Evolutionary conservation across 2,329 filamentous ascomycete species (phyloP).

Genomic region (Colletotrichum sp.): DNA sequence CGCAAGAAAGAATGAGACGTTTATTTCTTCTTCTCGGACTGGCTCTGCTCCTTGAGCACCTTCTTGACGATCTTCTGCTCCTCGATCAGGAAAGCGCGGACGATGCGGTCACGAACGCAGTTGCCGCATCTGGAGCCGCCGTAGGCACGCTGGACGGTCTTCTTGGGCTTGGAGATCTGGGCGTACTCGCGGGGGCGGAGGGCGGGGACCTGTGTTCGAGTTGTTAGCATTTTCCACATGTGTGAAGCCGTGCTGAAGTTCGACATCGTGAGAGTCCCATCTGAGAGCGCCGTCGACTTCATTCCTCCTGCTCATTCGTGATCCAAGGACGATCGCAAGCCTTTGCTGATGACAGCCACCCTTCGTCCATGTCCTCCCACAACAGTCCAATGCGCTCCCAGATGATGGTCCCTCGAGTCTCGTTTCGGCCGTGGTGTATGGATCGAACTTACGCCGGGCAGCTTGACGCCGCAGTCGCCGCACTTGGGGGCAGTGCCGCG

Average conservation of each 20-base stretch:
- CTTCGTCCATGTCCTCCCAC: neutral
- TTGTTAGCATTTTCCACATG: neutral
- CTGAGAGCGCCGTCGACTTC: neutral
- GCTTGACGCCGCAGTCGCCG: constrained; percentile 98
- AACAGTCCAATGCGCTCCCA: neutral
- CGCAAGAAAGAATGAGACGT: constrained; percentile 29
- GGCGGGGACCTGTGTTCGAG: constrained; percentile 75
- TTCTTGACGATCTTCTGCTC: constrained; percentile 99
- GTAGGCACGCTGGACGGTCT: constrained; percentile 98
- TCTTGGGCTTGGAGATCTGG: constrained; percentile 96
- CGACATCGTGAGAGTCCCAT: neutral
- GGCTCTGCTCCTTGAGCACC: constrained; percentile 98
- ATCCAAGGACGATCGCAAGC: neutral
- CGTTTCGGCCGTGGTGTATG: neutral
- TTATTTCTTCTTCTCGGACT: constrained; percentile 73
- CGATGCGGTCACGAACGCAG: constrained; percentile 98
- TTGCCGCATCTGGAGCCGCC: constrained; percentile 98
- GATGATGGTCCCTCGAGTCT: neutral
- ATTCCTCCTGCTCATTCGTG: neutral
- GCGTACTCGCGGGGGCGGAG: constrained; percentile 98
- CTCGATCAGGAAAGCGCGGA: constrained; percentile 98
- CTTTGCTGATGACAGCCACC: too few species aligned
- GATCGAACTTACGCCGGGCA: constrained; percentile 85
- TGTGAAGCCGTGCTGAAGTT: neutral
- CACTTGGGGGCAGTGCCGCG: constrained; percentile 97